phyloP scores from a whole-genome alignment of 140 eudicot genomes.

The Cichorium intybus region DNA sequence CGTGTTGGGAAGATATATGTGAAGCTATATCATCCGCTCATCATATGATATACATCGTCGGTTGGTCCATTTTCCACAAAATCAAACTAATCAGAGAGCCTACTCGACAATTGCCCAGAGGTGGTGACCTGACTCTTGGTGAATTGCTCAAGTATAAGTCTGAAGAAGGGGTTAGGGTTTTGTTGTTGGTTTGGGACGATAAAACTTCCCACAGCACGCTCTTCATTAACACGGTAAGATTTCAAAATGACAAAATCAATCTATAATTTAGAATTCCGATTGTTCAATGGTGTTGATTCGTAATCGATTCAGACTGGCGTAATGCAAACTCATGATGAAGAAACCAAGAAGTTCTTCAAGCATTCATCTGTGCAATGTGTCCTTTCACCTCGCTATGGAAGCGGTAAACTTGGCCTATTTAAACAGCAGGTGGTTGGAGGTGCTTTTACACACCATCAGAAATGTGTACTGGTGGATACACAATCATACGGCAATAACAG shows the following conservation, averaged over 20 bases:
- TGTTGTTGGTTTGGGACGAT: conserved; percentile 95
- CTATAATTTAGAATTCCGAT: background rate
- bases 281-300: background rate
- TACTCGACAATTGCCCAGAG: conserved; percentile 66
- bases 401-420: conserved; percentile 69
- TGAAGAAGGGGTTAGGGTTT: conserved; percentile 91
- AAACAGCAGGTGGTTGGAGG: conserved; percentile 97
- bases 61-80: conserved; percentile 89
- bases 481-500: conserved; percentile 78
- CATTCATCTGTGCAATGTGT: conserved; percentile 91
- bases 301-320: conserved; percentile 75
- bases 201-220: conserved; percentile 77
- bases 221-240: conserved; percentile 61
- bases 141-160: conserved; percentile 91
- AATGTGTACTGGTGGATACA: conserved; percentile 95
- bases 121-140: conserved; percentile 85
- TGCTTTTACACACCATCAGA: conserved; percentile 95
- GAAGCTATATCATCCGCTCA: conserved; percentile 85
- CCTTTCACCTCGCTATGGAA: conserved; percentile 91
- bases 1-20: conserved; percentile 96
- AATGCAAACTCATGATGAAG: conserved; percentile 95
- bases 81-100: conserved; percentile 80
- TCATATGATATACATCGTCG: conserved; percentile 84
- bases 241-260: background rate
- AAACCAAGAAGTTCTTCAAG: conserved; percentile 80